phyloP scores from a whole-genome alignment of 1,139 yeast genomes.

The Kodamaea sp. region DNA sequence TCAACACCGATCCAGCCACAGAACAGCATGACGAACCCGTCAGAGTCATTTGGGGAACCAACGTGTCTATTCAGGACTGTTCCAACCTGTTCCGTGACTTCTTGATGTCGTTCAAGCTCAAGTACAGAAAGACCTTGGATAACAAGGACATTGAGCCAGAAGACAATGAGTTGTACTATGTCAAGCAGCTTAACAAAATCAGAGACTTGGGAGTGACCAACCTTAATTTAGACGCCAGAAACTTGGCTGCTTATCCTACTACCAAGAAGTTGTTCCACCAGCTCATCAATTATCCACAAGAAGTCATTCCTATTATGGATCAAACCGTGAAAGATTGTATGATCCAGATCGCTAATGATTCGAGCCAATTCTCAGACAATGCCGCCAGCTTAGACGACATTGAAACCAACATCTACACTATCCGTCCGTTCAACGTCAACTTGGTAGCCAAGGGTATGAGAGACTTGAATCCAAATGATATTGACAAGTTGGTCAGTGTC shows the following conservation, averaged over 20 bases:
- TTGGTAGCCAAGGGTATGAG: conserved; percentile 78
- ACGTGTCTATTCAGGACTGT: conserved; percentile 88
- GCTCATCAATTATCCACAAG: conserved; percentile 91
- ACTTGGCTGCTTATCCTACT: conserved; percentile 72
- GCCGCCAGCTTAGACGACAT: conserved; percentile 60
- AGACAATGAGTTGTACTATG: conserved; percentile 76
- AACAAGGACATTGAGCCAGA: conserved; percentile 49
- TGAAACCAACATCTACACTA: conserved; percentile 80
- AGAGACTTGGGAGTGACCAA: conserved; percentile 77
- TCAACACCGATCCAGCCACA: conserved; percentile 28
- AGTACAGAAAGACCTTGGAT: conserved; percentile 67
- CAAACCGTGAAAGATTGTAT: conserved; percentile 90
- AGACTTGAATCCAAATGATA: conserved; percentile 92
- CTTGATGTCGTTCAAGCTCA: conserved; percentile 77
- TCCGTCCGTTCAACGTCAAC: conserved; percentile 81
- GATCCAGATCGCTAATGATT: conserved; percentile 73
- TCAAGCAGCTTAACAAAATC: conserved; percentile 72
- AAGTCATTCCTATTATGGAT: conserved; percentile 96
- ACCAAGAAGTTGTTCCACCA: conserved; percentile 83
- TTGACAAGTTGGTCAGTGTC: conserved; percentile 86
- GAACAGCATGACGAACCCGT: conserved; percentile 60
- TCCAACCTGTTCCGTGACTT: conserved; percentile 79
- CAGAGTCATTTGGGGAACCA: conserved; percentile 98
- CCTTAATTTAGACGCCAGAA: conserved; percentile 80
- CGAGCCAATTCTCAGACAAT: conserved; percentile 30